Percentiles rank a stretch among this genome's conserved stretches.
Evolutionary conservation across 768 basidiomycete species (phyloP).

Genomic region (Leccinellum albellum): DNA sequence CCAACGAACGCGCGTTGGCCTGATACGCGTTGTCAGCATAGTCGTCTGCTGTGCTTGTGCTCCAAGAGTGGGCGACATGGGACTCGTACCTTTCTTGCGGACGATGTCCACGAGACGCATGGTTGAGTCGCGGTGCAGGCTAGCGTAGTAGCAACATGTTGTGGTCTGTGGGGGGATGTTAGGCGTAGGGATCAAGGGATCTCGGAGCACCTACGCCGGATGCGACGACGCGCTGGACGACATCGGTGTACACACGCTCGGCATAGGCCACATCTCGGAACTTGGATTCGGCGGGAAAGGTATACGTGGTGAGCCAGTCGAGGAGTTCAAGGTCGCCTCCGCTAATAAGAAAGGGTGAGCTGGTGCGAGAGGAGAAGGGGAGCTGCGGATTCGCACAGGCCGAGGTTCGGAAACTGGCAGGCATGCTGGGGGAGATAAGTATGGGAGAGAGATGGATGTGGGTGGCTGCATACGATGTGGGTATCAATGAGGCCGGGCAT

Average conservation of each 20-base stretch:
- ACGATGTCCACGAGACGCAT: conserved; percentile 78
- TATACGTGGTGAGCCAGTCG: conserved; percentile 81
- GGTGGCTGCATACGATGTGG: conserved; percentile 62
- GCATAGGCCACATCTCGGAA: conserved; percentile 74
- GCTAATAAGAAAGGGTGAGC: conserved; percentile 34
- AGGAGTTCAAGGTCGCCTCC: conserved; percentile 85
- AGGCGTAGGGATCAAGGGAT: conserved; percentile 1
- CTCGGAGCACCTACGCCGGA: conserved; percentile 57
- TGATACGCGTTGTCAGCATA: conserved; percentile 15
- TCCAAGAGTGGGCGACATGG: neutral
- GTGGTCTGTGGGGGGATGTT: conserved; percentile 58
- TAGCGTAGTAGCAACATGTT: conserved; percentile 89
- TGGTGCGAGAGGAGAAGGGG: neutral
- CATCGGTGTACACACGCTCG: conserved; percentile 57
- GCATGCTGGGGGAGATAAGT: conserved; percentile 26
- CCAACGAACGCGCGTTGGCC: conserved; percentile 86
- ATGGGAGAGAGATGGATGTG: neutral
- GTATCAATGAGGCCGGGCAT: conserved; percentile 91
- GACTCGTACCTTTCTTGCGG: conserved; percentile 48
- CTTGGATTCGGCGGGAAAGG: conserved; percentile 83
- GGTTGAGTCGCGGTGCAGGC: conserved; percentile 75
- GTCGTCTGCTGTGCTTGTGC: neutral
- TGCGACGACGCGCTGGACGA: conserved; percentile 68
- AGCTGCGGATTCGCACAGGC: conserved; percentile 23
- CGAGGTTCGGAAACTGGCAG: conserved; percentile 43